Evolutionary conservation across 768 basidiomycete genomes (phyloP), one percentile per base, ranked within the genome.

Genomic region (Pleurotus cornucopiae): DNA sequence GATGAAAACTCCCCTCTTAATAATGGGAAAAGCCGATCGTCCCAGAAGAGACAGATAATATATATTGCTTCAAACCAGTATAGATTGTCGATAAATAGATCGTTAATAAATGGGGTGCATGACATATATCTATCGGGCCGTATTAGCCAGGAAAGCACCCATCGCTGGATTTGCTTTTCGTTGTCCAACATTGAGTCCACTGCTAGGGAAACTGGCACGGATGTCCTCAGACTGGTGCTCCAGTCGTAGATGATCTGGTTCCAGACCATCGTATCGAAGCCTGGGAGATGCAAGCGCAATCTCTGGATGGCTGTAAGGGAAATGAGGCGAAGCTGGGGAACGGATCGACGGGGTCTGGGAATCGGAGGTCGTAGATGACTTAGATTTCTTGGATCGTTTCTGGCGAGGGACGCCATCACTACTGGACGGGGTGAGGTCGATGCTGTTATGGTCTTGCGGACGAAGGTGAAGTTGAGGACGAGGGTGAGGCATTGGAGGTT

Each of bases 281-380:
- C 23, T 39, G 20, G 38, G 18, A 12, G 51, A 39, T 3, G n/a
- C 11, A 11, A 41, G 14, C 13, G 39, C 51, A 21, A 66, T 58
- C 59, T 56, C 60, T 38, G 49, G 61, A 57, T 37, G 61, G 57
- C 44, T 61, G 49, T 23, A 59, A 26, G 62, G 60, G 64, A 71
- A 73, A 13, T 69, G 58, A 6, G 75, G 66, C 25, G 73, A 73
- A 5, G 65, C 60, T 0, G 78, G 76, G 4, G 79, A 76, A 0
- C 77, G 69, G 2, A 77, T 67, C 2, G 76, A 74, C 5, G 73
- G 70, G 0, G 82, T 77, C 53, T 80, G 76, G 0, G 80, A 78
- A 2, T 74, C 72, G 5, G 68, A 71, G 3, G 75, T 70, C 4
- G 76, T 67, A 3, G 71, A 75, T n/a, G 68, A 59, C 13, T 61